Conservation (phyloP, 257 asterid genomes). For the Rehmannia glutinosa region DNA sequence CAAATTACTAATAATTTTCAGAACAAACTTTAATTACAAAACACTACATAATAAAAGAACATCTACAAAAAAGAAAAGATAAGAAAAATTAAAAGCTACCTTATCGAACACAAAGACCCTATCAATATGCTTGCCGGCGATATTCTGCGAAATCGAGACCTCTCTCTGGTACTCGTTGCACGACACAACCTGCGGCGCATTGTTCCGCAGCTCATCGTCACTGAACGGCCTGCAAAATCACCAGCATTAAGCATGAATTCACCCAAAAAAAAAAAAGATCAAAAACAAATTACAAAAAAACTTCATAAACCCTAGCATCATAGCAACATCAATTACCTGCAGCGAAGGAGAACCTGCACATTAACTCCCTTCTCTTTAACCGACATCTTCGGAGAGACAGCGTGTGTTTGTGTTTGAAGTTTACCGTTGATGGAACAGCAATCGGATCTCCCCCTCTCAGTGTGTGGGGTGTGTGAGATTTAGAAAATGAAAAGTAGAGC, state of each 20-base stretch:
- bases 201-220: conserved; percentile 62
- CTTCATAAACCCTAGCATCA: neutral
- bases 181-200: conserved; percentile 75
- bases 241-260: neutral
- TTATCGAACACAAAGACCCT: conserved; percentile 70
- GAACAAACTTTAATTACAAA: neutral
- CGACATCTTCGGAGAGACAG: conserved; percentile 37
- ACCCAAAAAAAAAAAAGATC: neutral
- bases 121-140: conserved; percentile 74
- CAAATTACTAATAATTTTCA: neutral
- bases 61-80: neutral
- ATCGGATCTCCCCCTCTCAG: neutral
- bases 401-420: neutral
- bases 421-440: neutral
- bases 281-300: neutral
- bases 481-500: conserved; percentile 22
- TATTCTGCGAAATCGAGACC: conserved; percentile 63
- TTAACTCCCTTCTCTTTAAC: conserved; percentile 77
- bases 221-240: conserved; percentile 62
- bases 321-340: conserved; percentile 39
- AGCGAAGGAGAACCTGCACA: conserved; percentile 83
- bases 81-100: conserved; percentile 25
- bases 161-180: conserved; percentile 66
- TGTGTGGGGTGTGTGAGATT: neutral
- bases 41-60: neutral